Percentiles rank a stretch among this genome's conserved stretches.
These are phyloP conservation scores for Boletus eberwhitei DNA, from an alignment of 768 basidiomycete genomes.

Conservation along the genomic window DNA sequence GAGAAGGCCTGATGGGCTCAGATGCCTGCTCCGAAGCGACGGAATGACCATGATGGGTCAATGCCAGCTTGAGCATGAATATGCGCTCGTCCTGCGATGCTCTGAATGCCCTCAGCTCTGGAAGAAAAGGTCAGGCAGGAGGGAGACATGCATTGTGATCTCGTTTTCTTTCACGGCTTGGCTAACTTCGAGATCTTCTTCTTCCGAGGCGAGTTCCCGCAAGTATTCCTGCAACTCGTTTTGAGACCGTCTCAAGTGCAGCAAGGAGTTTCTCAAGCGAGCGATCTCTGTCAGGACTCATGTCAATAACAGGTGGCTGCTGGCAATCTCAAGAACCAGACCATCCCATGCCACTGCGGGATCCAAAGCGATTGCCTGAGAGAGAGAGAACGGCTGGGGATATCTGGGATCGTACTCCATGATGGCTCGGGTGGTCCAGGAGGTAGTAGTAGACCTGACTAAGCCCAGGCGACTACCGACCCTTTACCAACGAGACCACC, in stretches of 20 bases:
- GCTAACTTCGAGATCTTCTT: constrained; percentile 53
- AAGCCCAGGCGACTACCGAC: constrained; percentile 8
- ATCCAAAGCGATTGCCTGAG: constrained; percentile 62
- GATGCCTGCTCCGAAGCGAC: constrained; percentile 30
- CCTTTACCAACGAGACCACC: not conserved
- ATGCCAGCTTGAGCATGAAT: constrained; percentile 60
- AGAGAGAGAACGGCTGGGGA: constrained; percentile 70
- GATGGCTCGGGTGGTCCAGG: not conserved
- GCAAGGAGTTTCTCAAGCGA: constrained; percentile 69
- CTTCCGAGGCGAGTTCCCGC: constrained; percentile 30
- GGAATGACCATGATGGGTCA: constrained; percentile 57
- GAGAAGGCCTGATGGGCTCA: not conserved
- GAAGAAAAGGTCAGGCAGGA: constrained; percentile 30
- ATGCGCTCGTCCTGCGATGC: constrained; percentile 79
- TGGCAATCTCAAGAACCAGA: constrained; percentile 24
- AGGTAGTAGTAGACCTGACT: constrained; percentile 12
- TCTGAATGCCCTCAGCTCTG: constrained; percentile 37
- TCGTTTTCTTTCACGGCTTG: constrained; percentile 71
- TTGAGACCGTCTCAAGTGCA: constrained; percentile 63
- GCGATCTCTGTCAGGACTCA: constrained; percentile 58
- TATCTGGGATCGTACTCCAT: constrained; percentile 72
- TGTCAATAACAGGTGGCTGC: constrained; percentile 1
- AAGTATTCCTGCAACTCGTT: constrained; percentile 48
- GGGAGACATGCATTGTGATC: constrained; percentile 53
- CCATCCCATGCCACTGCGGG: constrained; percentile 70